Evolutionary conservation across 257 asterid species (phyloP), one percentile per base, ranked within the genome.

Genomic region (Marsdenia floribunda): DNA sequence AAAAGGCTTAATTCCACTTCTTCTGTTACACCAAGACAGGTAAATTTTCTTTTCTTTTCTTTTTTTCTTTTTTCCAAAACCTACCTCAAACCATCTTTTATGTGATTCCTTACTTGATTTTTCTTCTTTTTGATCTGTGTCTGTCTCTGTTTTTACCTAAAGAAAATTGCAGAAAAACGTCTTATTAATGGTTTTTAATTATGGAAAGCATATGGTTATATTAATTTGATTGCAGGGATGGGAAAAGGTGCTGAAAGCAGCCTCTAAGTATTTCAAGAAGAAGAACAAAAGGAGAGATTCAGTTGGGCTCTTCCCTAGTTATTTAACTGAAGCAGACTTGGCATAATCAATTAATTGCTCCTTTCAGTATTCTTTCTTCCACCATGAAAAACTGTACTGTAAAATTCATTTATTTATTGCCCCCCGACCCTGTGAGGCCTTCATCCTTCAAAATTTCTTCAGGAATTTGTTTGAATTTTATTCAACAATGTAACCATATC

Each of bases 221-320:
- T 44, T 37, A 24, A 11, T 3, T n/a, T 52, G 33, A 60, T 68
- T 68, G 69, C 78, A 90, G 91, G 89, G 86, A 73, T 92, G 92
- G 92, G 85, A 70, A 73, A 89, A 85, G 83, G 85, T 87, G 79
- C 78, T 90, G 80, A 90, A 84, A 81, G 96, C 90, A 26, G 97
- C 93, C 22, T 79, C 88, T 2, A 88, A 89, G 78, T 87, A 86
- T 61, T 87, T 92, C 90, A 92, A 92, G 89, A 90, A 86, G 87
- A 87, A 79, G 83, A 85, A 50, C 68, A 81, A 72, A 64, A 90
- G 80, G 86, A 85, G 77, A 57, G 85, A 75, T 38, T 37, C 78
- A 13, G 71, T 61, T 67, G 75, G 78, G 58, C 83, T 82, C 69
- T 55, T 80, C 37, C 55, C 83, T 50, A 77, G 75, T 68, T 74